These are phyloP conservation scores for Ophiosphaerella herpotricha DNA, from an alignment of 2,329 filamentous ascomycete species.

Conservation along the genomic window DNA sequence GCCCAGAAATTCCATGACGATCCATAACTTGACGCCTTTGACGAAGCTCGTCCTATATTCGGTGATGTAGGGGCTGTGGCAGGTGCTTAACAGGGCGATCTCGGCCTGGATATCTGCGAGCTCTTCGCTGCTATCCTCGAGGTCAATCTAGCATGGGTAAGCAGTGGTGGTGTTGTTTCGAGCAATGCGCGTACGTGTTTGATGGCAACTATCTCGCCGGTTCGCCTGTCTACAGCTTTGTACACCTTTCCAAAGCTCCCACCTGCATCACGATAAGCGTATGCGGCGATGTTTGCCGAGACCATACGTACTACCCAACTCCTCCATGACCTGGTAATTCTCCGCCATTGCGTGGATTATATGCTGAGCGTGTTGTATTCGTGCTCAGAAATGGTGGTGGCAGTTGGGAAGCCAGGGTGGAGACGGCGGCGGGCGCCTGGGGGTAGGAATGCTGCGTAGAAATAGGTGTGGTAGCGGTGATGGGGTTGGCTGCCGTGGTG, in stretches of 20 bases:
- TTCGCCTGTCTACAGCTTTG: conserved; percentile 89
- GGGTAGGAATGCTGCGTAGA: conserved; percentile 25
- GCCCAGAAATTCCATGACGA: conserved; percentile 97
- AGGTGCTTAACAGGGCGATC: conserved; percentile 92
- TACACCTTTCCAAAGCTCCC: conserved; percentile 97
- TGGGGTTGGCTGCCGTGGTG: not conserved
- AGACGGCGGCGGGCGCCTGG: conserved; percentile 29
- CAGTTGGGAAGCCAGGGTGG: conserved; percentile 25
- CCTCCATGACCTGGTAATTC: conserved; percentile 93
- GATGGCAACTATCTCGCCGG: conserved; percentile 92
- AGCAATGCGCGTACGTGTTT: conserved; percentile 73
- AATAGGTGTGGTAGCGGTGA: conserved; percentile 29
- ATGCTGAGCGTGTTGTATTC: conserved; percentile 20
- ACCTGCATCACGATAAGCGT: conserved; percentile 57
- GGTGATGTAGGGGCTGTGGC: conserved; percentile 90
- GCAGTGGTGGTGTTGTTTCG: conserved; percentile 6
- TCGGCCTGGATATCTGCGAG: conserved; percentile 98
- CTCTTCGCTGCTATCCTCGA: conserved; percentile 97
- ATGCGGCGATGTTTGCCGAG: not conserved
- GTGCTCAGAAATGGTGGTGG: conserved; percentile 16
- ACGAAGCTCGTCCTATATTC: conserved; percentile 97
- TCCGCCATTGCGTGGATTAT: conserved; percentile 66
- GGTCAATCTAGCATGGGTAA: conserved; percentile 73
- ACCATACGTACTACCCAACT: conserved; percentile 78
- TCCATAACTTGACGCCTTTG: conserved; percentile 97